phyloP scores from a whole-genome alignment of 2,329 filamentous ascomycete genomes.

The Trichoderma endophyticum region DNA sequence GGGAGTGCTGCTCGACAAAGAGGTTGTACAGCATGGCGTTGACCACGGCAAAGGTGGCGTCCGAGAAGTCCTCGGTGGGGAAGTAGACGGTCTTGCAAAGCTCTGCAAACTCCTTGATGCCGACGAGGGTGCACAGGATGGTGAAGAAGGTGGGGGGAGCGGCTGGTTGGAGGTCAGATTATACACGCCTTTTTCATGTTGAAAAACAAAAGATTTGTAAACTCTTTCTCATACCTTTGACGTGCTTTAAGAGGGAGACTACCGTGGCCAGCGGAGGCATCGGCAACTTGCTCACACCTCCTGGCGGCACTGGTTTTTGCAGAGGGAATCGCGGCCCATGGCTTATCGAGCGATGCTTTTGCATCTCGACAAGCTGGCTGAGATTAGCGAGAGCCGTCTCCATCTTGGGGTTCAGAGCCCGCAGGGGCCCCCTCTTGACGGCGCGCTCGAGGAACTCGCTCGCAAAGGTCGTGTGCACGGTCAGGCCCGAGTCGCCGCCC shows the following conservation, averaged over 20 bases:
- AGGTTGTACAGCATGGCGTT: constrained; percentile 50
- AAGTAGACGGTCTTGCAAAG: constrained; percentile 52
- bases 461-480: constrained; percentile 52
- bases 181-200: neutral
- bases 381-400: constrained; percentile 50
- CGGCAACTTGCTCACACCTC: constrained; percentile 49
- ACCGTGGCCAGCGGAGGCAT: constrained; percentile 54
- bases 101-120: constrained; percentile 48
- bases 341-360: constrained; percentile 40
- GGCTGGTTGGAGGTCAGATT: constrained; percentile 30
- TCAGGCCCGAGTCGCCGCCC: constrained; percentile 48
- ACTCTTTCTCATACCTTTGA: constrained; percentile 37
- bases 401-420: constrained; percentile 49
- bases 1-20: constrained; percentile 44
- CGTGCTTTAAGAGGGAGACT: constrained; percentile 45
- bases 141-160: constrained; percentile 48
- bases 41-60: constrained; percentile 50
- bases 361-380: constrained; percentile 51
- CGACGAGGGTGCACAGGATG: constrained; percentile 48
- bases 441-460: constrained; percentile 53
- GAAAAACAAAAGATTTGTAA: neutral
- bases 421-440: constrained; percentile 47
- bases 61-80: constrained; percentile 48
- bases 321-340: constrained; percentile 45
- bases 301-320: constrained; percentile 44